These are phyloP conservation scores for Terana coerulea DNA, from an alignment of 768 basidiomycete genomes.

Conservation along the genomic window DNA sequence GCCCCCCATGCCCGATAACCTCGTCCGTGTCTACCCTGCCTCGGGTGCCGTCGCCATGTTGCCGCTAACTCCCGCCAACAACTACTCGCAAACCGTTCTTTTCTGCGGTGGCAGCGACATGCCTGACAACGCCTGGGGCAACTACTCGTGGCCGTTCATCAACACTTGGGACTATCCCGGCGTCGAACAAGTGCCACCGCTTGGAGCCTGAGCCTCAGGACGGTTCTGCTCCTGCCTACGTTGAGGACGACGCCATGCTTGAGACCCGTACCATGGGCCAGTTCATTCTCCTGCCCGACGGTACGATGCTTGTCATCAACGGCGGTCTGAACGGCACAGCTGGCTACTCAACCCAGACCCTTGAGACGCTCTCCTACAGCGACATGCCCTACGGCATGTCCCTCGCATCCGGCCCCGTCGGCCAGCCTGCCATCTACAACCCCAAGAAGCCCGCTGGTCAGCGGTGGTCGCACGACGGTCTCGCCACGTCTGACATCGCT, in stretches of 20 bases:
- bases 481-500: slow-evolving; percentile 60
- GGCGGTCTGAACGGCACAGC: slow-evolving; percentile 86
- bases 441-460: slow-evolving; percentile 65
- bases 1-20: slow-evolving; percentile 67
- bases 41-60: slow-evolving; percentile 89
- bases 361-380: slow-evolving; percentile 26
- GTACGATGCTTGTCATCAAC: slow-evolving; percentile 76
- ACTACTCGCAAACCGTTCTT: slow-evolving; percentile 78
- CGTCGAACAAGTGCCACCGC: slow-evolving; percentile 71
- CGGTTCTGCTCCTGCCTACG: slow-evolving; percentile 55
- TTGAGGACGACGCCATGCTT: slow-evolving; percentile 72
- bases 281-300: slow-evolving; percentile 80
- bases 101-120: slow-evolving; percentile 92
- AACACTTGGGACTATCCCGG: slow-evolving; percentile 72
- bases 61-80: slow-evolving; percentile 85
- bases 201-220: slow-evolving; percentile 83
- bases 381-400: slow-evolving; percentile 71
- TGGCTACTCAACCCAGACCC: slow-evolving; percentile 62
- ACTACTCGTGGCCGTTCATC: slow-evolving; percentile 68
- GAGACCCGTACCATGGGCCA: slow-evolving; percentile 87
- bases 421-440: slow-evolving; percentile 81
- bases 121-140: slow-evolving; percentile 67
- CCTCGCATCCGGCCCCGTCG: slow-evolving; percentile 76
- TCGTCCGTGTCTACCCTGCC: slow-evolving; percentile 85
- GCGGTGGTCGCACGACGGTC: slow-evolving; percentile 69